Evolutionary conservation across 441 rosid genomes (phyloP).

Genomic region (Adansonia grandidieri): DNA sequence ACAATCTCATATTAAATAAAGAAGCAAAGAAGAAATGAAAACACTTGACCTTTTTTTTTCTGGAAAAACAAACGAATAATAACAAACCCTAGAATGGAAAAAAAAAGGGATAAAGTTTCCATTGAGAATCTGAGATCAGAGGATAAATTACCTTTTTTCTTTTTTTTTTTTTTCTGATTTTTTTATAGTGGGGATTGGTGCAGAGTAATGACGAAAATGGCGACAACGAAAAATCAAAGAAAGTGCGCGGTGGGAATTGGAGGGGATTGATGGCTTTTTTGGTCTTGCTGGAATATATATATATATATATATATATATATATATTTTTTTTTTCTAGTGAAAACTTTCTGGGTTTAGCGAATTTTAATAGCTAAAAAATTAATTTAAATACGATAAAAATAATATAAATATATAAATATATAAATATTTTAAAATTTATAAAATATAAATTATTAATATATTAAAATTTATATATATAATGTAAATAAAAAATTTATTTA

Average conservation of each 20-base stretch:
- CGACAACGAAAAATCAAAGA: background rate
- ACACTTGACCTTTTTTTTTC: background rate
- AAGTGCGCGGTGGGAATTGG: slow-evolving; percentile 31
- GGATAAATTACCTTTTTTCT: background rate
- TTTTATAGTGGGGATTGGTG: background rate
- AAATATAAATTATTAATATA: too few species aligned
- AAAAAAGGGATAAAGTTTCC: background rate
- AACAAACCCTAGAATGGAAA: slow-evolving; percentile 21
- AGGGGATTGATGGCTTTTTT: slow-evolving; percentile 31
- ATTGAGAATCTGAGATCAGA: background rate
- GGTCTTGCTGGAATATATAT: too few species aligned
- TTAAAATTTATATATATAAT: too few species aligned
- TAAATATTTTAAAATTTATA: too few species aligned
- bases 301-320: too few species aligned
- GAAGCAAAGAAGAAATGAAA: background rate
- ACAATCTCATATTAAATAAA: too few species aligned
- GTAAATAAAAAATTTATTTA: too few species aligned
- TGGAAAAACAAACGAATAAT: background rate
- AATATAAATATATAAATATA: too few species aligned
- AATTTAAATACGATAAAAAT: too few species aligned
- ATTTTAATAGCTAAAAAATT: too few species aligned
- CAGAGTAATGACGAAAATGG: slow-evolving; percentile 14
- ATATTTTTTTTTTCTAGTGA: too few species aligned
- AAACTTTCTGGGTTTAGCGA: too few species aligned
- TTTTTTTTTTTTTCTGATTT: background rate